Evolutionary conservation across 257 asterid species (phyloP).

Genomic region (Lycium barbarum): DNA sequence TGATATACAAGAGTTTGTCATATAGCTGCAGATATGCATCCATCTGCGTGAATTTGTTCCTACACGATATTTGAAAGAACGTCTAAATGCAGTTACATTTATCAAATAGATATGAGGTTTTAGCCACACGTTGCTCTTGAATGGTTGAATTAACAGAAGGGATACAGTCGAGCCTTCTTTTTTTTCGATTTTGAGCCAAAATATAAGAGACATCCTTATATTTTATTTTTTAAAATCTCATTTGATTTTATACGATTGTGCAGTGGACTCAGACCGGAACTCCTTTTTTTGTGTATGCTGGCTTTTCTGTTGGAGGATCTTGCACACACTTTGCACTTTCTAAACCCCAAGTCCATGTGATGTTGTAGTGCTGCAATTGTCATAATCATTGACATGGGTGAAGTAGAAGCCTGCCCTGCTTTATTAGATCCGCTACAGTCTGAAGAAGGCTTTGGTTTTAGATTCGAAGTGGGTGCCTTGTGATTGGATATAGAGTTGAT

Average conservation of each 20-base stretch:
- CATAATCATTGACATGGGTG: neutral
- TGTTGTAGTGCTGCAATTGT: neutral
- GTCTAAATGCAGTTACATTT: neutral
- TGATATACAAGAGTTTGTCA: too few relatives aligned
- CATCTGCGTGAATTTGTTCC: too few relatives aligned
- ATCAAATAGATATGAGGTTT: neutral
- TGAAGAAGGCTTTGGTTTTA: neutral
- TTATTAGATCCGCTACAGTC: neutral
- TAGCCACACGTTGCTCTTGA: neutral
- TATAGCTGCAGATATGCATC: neutral
- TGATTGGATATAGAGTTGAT: constrained; percentile 13
- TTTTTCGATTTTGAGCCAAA: neutral
- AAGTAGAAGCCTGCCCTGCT: neutral
- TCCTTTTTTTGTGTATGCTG: neutral
- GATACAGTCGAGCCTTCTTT: neutral
- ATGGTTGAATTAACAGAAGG: neutral
- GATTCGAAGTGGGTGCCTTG: neutral
- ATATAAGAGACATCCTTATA: too few relatives aligned
- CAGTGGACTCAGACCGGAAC: neutral
- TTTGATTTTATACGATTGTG: neutral
- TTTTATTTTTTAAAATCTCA: neutral
- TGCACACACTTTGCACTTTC: neutral
- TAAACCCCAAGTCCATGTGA: neutral
- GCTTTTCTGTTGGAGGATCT: neutral
- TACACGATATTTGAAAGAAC: too few relatives aligned